Base-by-base conservation (phyloP, 805 yeast genomes). In the Metschnikowia chrysomelidarum region DNA sequence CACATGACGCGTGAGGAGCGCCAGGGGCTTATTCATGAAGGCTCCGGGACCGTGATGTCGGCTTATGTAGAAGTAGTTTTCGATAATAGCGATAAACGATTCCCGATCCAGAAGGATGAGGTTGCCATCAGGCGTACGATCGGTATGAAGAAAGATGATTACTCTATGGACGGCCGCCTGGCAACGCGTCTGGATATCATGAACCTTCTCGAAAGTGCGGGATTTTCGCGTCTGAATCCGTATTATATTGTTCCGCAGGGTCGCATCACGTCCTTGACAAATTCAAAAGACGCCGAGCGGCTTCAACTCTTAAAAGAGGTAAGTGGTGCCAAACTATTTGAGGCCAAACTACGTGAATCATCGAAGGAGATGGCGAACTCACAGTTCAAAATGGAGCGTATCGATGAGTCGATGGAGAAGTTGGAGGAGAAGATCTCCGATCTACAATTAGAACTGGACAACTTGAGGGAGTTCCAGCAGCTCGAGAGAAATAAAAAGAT, bases 231-330 rank as follows among this genome's bases (percentile, higher is more conserved):
- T 42, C 78, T 87, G 5, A 89, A 88, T 46, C 96, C 97, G 1
- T 91, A 89, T 59, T 91, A 91, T 57, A 91, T 93, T 48, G 98
- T 93, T 4, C 98, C 98, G 0, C 98, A 93, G 60, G 98, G 98
- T 14, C 73, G 86, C 49, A 87, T 93, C 49, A 83, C 96, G 1
- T 73, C 85, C 0, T 68, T 93, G 40, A 91, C 98, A 0, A 87
- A 87, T 53, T 91, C 96, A 0, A 85, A 85, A 49, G 96, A 88
- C 54, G 54, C 75, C 3, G 96, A 89, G 53, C 75, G 97, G 42
- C 67, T 91, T 33, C 72, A 75, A 22, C 63, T 89, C 24, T 64
- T 93, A 47, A 88, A 91, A 47, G 96, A 88, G 52, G 96, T 91
- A 21, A 93, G 96, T 19, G 98, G 98, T 13, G 96, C 98, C 1